Evolutionary conservation across 2,329 filamentous ascomycete species (phyloP).

Genomic region (Nigrograna mackinnonii): DNA sequence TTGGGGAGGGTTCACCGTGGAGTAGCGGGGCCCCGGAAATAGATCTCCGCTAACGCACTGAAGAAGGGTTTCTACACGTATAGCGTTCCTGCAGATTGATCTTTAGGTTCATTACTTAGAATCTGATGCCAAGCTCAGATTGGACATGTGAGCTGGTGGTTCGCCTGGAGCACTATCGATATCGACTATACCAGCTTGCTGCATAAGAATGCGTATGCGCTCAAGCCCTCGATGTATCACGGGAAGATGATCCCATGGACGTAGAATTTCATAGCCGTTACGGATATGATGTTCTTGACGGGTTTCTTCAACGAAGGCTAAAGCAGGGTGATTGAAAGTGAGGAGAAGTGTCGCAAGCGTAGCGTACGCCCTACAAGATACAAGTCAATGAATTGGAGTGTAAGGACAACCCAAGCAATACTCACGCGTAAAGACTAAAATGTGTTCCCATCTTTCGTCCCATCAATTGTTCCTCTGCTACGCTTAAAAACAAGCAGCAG

Average conservation of each 20-base stretch:
- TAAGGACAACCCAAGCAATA: constrained; percentile 2
- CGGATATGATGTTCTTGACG: constrained; percentile 23
- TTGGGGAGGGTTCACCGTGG: constrained; percentile 1
- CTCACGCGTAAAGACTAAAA: constrained; percentile 23
- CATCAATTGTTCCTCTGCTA: constrained; percentile 27
- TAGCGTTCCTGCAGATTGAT: no score
- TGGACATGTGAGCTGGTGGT: neutral
- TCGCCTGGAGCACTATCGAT: constrained; percentile 9
- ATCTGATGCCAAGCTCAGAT: neutral
- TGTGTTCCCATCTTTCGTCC: constrained; percentile 25
- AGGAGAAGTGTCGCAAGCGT: constrained; percentile 23
- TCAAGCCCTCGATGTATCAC: constrained; percentile 22
- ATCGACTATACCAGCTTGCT: constrained; percentile 17
- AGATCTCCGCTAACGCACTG: constrained; percentile 13
- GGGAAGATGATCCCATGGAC: constrained; percentile 23
- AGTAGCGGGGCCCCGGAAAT: constrained; percentile 16
- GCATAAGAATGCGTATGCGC: constrained; percentile 21
- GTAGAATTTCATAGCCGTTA: constrained; percentile 23
- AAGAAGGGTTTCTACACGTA: no score
- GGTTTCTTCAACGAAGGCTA: constrained; percentile 24
- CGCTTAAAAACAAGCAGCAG: constrained; percentile 19
- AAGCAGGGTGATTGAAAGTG: constrained; percentile 17
- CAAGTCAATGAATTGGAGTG: neutral
- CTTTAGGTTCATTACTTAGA: neutral
- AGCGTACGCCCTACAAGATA: constrained; percentile 16